Percentiles rank a stretch among this genome's conserved stretches.
phyloP scores from a whole-genome alignment of 129 eudicot species.

The Artemisia tridentata region DNA sequence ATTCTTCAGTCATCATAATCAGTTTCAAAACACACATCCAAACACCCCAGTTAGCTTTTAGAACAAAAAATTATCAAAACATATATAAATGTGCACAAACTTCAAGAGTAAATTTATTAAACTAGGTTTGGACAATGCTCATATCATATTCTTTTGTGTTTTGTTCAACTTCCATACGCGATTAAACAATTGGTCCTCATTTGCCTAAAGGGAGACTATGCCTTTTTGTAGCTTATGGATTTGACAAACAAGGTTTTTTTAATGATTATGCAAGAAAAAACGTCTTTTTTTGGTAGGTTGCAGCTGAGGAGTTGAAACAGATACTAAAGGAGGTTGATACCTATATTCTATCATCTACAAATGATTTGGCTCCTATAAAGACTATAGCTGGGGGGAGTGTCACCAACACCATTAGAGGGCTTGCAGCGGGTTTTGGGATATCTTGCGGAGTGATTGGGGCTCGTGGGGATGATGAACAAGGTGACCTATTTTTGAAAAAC shows the following conservation, averaged over 20 bases:
- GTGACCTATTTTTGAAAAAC: conserved; percentile 60
- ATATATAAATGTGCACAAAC: background rate
- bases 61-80: background rate
- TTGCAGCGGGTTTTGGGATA: conserved; percentile 84
- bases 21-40: background rate
- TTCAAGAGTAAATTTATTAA: conserved; percentile 3
- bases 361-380: conserved; percentile 51
- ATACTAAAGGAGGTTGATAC: conserved; percentile 58
- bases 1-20: conserved; percentile 1
- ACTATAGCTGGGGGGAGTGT: conserved; percentile 98
- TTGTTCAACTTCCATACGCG: background rate
- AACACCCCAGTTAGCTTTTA: conserved; percentile 4
- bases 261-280: background rate
- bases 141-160: conserved; percentile 13
- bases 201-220: background rate
- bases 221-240: background rate
- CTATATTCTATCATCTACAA: conserved; percentile 53
- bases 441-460: conserved; percentile 92
- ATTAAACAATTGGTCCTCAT: background rate
- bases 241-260: background rate
- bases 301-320: conserved; percentile 65
- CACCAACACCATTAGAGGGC: conserved; percentile 92
- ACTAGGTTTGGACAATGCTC: conserved; percentile 6
- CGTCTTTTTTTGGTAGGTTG: conserved; percentile 46
- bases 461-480: conserved; percentile 91